Evolutionary conservation across 306 rosid species (phyloP).

Genomic region (Canavalia gladiata): DNA sequence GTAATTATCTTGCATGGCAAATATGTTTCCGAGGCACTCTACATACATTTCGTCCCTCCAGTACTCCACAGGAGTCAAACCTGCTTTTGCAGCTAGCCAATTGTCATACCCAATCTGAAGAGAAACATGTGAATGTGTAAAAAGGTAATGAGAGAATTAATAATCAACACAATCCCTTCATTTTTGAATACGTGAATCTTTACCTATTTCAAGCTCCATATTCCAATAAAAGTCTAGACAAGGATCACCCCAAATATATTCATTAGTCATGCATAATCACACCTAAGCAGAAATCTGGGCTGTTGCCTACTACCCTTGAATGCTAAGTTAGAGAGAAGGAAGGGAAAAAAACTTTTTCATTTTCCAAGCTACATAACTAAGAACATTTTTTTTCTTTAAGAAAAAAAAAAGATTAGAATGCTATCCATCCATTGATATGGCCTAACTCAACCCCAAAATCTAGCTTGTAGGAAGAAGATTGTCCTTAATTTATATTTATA

Average conservation of each 20-base stretch:
- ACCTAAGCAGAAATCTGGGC: no score
- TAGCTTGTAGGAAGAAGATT: no score
- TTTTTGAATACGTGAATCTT: background rate
- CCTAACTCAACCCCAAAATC: no score
- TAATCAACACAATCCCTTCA: background rate
- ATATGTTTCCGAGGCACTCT: background rate
- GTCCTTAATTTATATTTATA: no score
- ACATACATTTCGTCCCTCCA: constrained; percentile 45
- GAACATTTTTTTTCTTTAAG: background rate
- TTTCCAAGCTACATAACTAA: no score
- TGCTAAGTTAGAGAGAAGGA: background rate
- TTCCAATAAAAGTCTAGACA: background rate
- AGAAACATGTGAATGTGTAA: background rate
- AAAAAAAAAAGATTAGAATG: background rate
- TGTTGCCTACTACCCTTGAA: background rate
- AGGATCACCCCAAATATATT: no score
- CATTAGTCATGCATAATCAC: no score
- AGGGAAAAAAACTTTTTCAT: background rate
- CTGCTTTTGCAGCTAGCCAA: constrained; percentile 41
- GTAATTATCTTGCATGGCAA: constrained; percentile 25
- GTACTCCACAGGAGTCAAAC: constrained; percentile 33
- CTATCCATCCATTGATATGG: no score
- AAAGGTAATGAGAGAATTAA: background rate
- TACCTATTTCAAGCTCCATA: background rate
- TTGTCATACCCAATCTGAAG: constrained; percentile 38